phyloP scores from a whole-genome alignment of 257 asterid genomes.

The Solanum chilense region DNA sequence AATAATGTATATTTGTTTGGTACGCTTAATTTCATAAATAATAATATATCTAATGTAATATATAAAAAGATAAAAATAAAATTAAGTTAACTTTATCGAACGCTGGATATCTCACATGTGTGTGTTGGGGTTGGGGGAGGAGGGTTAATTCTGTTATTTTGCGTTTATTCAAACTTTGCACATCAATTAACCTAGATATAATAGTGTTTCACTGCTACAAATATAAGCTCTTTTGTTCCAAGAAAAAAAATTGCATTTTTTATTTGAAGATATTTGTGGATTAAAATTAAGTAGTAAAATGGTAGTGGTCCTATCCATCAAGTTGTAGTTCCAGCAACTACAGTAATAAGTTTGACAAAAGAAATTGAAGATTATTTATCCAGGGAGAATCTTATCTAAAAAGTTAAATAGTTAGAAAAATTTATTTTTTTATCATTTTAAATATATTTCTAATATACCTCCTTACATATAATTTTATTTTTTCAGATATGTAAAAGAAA shows the following conservation, averaged over 20 bases:
- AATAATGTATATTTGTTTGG: background rate
- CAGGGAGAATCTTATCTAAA: background rate
- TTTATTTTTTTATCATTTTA: background rate
- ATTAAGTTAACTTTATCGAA: background rate
- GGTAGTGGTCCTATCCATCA: background rate
- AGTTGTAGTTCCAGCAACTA: background rate
- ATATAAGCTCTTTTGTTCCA: background rate
- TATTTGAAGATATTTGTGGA: background rate
- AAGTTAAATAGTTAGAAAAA: background rate
- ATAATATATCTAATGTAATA: background rate
- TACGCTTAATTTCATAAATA: background rate
- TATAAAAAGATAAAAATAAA: background rate
- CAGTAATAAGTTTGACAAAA: background rate
- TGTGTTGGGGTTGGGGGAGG: too few relatives aligned
- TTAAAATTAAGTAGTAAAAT: background rate
- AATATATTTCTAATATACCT: background rate
- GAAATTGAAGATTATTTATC: background rate
- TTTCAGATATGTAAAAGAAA: background rate
- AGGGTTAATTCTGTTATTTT: too few relatives aligned
- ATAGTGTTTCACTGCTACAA: background rate
- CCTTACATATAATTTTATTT: background rate
- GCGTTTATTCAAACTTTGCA: background rate
- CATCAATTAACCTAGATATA: background rate
- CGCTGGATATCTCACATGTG: too few relatives aligned
- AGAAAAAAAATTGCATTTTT: background rate